phyloP scores from a whole-genome alignment of 805 yeast genomes.

The Candida railenensis region DNA sequence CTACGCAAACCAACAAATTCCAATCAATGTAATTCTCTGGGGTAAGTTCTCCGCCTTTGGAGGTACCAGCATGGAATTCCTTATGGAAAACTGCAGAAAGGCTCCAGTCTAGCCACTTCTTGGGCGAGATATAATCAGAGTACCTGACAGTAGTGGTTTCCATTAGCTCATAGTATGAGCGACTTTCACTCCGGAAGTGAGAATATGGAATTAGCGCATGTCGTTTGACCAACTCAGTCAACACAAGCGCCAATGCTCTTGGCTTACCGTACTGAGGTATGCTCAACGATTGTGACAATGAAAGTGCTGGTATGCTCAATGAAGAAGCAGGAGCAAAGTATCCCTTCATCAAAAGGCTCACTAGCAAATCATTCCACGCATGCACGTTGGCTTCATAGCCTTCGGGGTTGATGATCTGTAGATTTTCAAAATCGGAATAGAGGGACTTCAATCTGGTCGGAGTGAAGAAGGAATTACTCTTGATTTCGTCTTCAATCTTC shows the following conservation, averaged over 20 bases:
- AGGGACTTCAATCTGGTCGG: constrained; percentile 31
- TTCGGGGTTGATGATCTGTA: constrained; percentile 35
- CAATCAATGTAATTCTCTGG: constrained; percentile 24
- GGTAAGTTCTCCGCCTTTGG: constrained; percentile 13
- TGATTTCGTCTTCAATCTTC: constrained; percentile 14
- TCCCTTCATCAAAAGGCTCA: constrained; percentile 17
- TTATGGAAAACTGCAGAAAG: constrained; percentile 11
- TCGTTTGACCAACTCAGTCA: constrained; percentile 22
- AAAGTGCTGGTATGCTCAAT: constrained; percentile 14
- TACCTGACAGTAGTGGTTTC: too few relatives aligned
- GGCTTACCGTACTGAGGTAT: constrained; percentile 34
- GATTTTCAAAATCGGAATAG: constrained; percentile 32
- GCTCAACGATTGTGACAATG: constrained; percentile 17
- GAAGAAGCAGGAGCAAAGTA: constrained; percentile 13
- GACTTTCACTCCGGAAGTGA: constrained; percentile 8
- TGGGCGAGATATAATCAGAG: constrained; percentile 11
- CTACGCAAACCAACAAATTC: constrained; percentile 7
- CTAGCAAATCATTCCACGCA: constrained; percentile 31
- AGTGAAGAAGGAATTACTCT: constrained; percentile 19
- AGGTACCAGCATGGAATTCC: constrained; percentile 11
- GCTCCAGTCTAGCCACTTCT: constrained; percentile 16
- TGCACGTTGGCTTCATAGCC: constrained; percentile 42
- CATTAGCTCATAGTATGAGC: not conserved
- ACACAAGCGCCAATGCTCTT: constrained; percentile 19
- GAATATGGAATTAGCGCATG: constrained; percentile 20